phyloP scores from a whole-genome alignment of 805 yeast species.

The Tetrapisispora namnaoensis region DNA sequence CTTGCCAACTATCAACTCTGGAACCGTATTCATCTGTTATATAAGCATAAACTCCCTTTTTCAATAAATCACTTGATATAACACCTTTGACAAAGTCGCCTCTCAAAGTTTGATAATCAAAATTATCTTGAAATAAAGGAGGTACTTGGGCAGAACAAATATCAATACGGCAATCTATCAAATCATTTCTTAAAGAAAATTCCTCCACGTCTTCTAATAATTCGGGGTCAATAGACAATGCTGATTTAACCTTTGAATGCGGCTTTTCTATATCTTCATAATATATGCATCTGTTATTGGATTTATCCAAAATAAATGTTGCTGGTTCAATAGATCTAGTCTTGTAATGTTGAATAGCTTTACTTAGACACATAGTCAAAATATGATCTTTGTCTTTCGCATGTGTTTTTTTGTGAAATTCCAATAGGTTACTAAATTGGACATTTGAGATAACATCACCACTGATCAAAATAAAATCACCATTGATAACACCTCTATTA shows the following conservation, averaged over 20 bases:
- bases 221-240: conserved; percentile 72
- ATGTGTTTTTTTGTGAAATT: conserved; percentile 62
- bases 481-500: conserved; percentile 76
- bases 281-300: conserved; percentile 66
- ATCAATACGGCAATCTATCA: conserved; percentile 93
- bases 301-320: conserved; percentile 68
- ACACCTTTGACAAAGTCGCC: conserved; percentile 87
- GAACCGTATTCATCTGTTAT: conserved; percentile 81
- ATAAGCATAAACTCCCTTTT: conserved; percentile 84
- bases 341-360: conserved; percentile 76
- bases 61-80: conserved; percentile 77
- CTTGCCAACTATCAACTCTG: conserved; percentile 90
- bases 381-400: conserved; percentile 80
- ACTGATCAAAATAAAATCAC: conserved; percentile 80
- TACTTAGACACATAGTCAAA: conserved; percentile 85
- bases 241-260: conserved; percentile 36
- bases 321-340: conserved; percentile 82
- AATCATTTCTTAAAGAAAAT: conserved; percentile 76
- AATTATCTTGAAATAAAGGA: conserved; percentile 90
- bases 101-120: conserved; percentile 83
- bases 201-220: conserved; percentile 64
- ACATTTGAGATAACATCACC: conserved; percentile 96
- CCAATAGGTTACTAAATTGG: conserved; percentile 64
- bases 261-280: conserved; percentile 67
- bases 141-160: conserved; percentile 93